Evolutionary conservation across 2,329 filamentous ascomycete species (phyloP), one percentile per base, ranked within the genome.

Genomic region (Sporothrix variecibatus): DNA sequence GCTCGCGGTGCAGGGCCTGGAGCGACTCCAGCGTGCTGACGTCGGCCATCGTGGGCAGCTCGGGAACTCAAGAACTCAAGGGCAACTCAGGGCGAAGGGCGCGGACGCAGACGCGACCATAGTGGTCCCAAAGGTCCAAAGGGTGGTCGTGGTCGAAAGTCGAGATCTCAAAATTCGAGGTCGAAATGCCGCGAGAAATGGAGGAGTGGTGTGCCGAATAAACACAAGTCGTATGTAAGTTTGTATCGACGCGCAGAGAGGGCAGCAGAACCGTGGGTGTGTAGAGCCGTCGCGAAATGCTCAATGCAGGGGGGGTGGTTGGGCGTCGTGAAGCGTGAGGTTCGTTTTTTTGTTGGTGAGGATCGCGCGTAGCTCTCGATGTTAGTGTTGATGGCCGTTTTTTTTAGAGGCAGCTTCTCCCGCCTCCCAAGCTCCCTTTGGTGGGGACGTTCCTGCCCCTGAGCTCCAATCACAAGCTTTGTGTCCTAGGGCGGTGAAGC

Each of bases 1-100:
- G 90, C 84, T 97, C 94, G 82, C 93, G 90, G 82, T 97, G 93
- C 79, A 99, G 90, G 82, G 90, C 91, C 85, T 95, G 91, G 79
- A 98, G 90, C 83, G 91, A 89, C 80, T 92, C 91, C 80, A 97
- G 87, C 80, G 88, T 90, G 81, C 91, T 91, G 81, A 90, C 85
- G 80, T 92, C 91, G 82, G 92, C 90, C 94, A 96, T 95, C 77
- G 80, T 85, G 82, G 79, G 80, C n/a, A 60, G 8, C 34, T 34
- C 34, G 8, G 8, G 34, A 34, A 34, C 34, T 34, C 34, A 34
- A 34, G 26, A 74, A 53, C 46, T 23, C 17, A 31, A 51, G 20
- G 46, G 46, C 60, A 73, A 38, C 72, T 73, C 60, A 31, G 23
- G 49, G 68, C 72, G 26, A 62, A 67, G 51, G n/a, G 72, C 67